phyloP scores from a whole-genome alignment of 495 filamentous ascomycete species.

The Podospora australis region DNA sequence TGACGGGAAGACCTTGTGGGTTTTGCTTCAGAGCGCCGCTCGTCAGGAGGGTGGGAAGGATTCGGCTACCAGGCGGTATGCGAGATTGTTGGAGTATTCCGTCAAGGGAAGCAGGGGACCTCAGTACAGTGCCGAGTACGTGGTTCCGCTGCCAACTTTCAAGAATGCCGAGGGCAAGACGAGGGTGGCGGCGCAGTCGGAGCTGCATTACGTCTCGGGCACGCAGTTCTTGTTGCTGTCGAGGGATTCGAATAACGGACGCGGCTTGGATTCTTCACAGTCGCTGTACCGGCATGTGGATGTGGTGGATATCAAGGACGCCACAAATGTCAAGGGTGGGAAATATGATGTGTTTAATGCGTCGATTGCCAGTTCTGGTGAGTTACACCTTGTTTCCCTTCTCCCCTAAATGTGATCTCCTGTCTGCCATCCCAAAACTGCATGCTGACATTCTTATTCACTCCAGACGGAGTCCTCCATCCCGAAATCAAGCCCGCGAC shows the following conservation, averaged over 20 bases:
- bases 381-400: not conserved
- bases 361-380: slow-evolving; percentile 8
- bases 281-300: slow-evolving; percentile 69
- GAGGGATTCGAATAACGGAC: slow-evolving; percentile 58
- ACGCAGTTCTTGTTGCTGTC: slow-evolving; percentile 64
- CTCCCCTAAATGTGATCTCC: not conserved
- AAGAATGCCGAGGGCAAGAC: slow-evolving; percentile 30
- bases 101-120: slow-evolving; percentile 20
- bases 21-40: slow-evolving; percentile 61
- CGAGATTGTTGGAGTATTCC: slow-evolving; percentile 58
- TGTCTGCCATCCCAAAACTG: not conserved
- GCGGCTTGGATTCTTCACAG: slow-evolving; percentile 44
- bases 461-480: slow-evolving; percentile 9
- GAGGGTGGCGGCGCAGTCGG: slow-evolving; percentile 61
- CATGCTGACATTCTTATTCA: not conserved
- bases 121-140: slow-evolving; percentile 55
- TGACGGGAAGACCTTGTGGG: slow-evolving; percentile 60
- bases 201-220: slow-evolving; percentile 60
- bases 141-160: slow-evolving; percentile 60
- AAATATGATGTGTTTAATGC: slow-evolving; percentile 42
- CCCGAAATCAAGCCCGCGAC: slow-evolving; percentile 52
- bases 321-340: slow-evolving; percentile 59
- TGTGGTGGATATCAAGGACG: slow-evolving; percentile 57
- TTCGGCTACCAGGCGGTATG: slow-evolving; percentile 40
- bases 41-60: slow-evolving; percentile 51